A percentile compares a stretch with the other conserved stretches of the same genome.
Evolutionary conservation across 768 basidiomycete genomes (phyloP).

Genomic region (Lactifluus volemus): DNA sequence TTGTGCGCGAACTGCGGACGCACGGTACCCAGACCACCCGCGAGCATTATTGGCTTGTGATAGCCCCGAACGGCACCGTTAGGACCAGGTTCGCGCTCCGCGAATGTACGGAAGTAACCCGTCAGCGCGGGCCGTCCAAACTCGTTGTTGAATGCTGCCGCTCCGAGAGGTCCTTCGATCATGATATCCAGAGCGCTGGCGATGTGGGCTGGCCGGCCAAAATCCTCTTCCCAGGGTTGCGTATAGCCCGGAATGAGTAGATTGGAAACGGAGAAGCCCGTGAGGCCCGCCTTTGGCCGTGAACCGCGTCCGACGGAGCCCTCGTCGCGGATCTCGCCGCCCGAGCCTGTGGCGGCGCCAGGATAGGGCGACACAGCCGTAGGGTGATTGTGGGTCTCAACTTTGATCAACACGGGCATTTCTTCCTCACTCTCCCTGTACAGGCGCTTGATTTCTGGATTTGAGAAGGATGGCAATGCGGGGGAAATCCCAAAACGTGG

Average conservation of each 20-base stretch:
- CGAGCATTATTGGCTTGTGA: slow-evolving; percentile 99
- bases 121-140: slow-evolving; percentile 89
- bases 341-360: slow-evolving; percentile 97
- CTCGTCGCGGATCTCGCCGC: slow-evolving; percentile 97
- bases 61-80: slow-evolving; percentile 78
- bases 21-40: slow-evolving; percentile 93
- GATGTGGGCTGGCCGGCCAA: slow-evolving; percentile 85
- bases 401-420: slow-evolving; percentile 90
- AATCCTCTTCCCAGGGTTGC: slow-evolving; percentile 95
- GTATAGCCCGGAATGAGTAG: slow-evolving; percentile 83
- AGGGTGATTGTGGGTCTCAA: slow-evolving; percentile 98
- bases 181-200: slow-evolving; percentile 94
- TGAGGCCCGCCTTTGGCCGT: slow-evolving; percentile 90
- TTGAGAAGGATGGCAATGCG: slow-evolving; percentile 19
- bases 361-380: slow-evolving; percentile 98
- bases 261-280: slow-evolving; percentile 91
- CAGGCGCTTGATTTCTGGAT: slow-evolving; percentile 22
- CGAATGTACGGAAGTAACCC: slow-evolving; percentile 94
- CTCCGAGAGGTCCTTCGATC: slow-evolving; percentile 92
- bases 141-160: slow-evolving; percentile 96
- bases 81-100: slow-evolving; percentile 58
- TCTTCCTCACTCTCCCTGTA: slow-evolving; percentile 57
- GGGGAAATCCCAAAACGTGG: slow-evolving; percentile 61
- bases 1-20: slow-evolving; percentile 78
- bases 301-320: slow-evolving; percentile 93